phyloP scores from a whole-genome alignment of 139 green algal species.

The Micractinium sp. region DNA sequence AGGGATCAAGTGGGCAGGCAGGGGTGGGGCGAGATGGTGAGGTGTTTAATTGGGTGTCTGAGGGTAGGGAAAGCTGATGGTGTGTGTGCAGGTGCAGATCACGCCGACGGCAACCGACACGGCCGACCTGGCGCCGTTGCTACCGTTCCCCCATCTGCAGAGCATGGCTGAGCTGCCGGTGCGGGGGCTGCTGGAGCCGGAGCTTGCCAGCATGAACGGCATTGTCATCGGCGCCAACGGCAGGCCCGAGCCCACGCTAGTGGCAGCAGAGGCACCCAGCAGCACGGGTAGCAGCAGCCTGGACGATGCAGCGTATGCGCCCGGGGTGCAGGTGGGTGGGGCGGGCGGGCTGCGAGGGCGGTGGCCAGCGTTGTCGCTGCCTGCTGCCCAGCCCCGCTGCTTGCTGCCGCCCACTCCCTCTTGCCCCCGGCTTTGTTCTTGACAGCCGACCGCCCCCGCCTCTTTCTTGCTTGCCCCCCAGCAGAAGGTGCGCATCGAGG shows the following conservation, averaged over 20 bases:
- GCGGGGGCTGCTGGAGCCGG: not conserved
- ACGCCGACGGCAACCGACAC: too few species aligned
- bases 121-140: too few species aligned
- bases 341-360: not conserved
- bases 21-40: too few species aligned
- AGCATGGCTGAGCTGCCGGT: constrained; percentile 10
- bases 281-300: not conserved
- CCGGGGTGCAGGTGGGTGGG: constrained; percentile 1
- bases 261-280: not conserved
- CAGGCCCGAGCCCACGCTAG: not conserved
- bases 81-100: too few species aligned
- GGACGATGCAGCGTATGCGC: not conserved
- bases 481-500: constrained; percentile 56
- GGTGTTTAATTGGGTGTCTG: too few species aligned
- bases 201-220: constrained; percentile 1
- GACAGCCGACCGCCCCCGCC: not conserved
- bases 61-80: too few species aligned
- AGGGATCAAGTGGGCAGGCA: too few species aligned
- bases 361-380: too few species aligned
- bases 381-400: not conserved
- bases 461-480: too few species aligned
- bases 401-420: not conserved
- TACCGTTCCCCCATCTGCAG: too few species aligned
- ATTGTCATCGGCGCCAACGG: not conserved
- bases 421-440: not conserved